These are phyloP conservation scores for Buddleja alternifolia DNA, from an alignment of 257 asterid genomes.

Conservation along the genomic window DNA sequence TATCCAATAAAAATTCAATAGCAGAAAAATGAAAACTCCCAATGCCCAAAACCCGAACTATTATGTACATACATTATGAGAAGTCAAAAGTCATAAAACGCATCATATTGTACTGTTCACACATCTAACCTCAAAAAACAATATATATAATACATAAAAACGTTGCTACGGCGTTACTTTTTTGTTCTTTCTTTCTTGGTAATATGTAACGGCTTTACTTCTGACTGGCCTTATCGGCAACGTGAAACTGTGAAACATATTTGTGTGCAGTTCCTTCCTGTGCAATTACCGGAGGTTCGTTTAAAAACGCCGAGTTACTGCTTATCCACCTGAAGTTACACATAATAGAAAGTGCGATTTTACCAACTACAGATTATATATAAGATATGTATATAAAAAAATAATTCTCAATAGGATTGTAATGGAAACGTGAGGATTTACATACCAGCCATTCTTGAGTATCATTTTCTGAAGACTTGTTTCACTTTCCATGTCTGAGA, in stretches of 20 bases:
- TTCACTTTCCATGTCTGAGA: constrained; percentile 29
- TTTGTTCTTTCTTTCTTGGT: too few species aligned
- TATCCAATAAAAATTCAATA: neutral
- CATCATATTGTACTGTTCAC: constrained; percentile 11
- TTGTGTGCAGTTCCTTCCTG: constrained; percentile 44
- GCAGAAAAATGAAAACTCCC: neutral
- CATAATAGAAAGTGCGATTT: too few species aligned
- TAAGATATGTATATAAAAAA: too few species aligned
- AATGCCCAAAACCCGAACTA: neutral
- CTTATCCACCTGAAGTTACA: constrained; percentile 84
- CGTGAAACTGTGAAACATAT: constrained; percentile 72
- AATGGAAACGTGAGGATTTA: too few species aligned
- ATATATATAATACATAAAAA: neutral
- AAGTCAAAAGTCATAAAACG: neutral
- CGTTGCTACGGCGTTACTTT: neutral
- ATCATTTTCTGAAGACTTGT: constrained; percentile 48
- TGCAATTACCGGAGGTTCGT: constrained; percentile 73
- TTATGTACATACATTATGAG: constrained; percentile 8
- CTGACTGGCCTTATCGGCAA: constrained; percentile 33
- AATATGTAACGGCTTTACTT: neutral
- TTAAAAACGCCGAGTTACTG: constrained; percentile 79
- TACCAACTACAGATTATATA: too few species aligned
- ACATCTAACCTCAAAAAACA: neutral
- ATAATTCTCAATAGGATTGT: too few species aligned
- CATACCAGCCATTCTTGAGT: constrained; percentile 77